Conservation (phyloP, 306 rosid genomes). For the Astragalus glycyphyllos region DNA sequence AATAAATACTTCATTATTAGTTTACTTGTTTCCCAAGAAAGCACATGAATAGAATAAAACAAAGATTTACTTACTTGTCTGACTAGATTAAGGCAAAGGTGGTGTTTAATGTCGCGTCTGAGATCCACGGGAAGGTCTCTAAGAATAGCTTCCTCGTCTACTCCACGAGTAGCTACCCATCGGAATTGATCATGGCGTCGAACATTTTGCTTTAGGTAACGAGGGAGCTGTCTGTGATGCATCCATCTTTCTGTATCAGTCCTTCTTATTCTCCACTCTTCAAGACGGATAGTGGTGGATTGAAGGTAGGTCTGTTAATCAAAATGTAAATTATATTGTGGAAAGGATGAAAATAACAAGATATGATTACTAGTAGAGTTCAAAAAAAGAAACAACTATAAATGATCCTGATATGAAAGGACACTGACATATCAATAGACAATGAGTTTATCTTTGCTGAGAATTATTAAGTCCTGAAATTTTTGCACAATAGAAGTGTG, state of each 20-base stretch:
- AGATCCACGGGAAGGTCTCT: conserved; percentile 60
- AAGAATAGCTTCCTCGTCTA: conserved; percentile 63
- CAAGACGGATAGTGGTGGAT: conserved; percentile 56
- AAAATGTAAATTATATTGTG: conserved; percentile 11
- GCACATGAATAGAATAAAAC: too few relatives aligned
- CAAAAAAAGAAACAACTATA: background rate
- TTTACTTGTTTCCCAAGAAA: conserved; percentile 27
- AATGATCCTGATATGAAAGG: background rate
- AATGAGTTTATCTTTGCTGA: conserved; percentile 1
- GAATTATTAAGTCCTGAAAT: conserved; percentile 2
- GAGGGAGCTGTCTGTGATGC: conserved; percentile 65
- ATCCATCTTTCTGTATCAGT: conserved; percentile 64
- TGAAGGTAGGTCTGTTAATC: conserved; percentile 54
- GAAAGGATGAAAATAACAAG: too few relatives aligned
- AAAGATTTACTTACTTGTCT: conserved; percentile 50
- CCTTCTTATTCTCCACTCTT: conserved; percentile 64
- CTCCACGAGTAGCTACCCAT: conserved; percentile 64
- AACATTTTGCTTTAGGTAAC: conserved; percentile 50
- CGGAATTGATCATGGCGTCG: conserved; percentile 58
- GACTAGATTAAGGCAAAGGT: conserved; percentile 59
- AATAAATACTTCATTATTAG: conserved; percentile 21
- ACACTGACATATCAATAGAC: background rate
- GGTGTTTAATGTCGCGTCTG: conserved; percentile 63
- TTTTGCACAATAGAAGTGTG: conserved; percentile 2
- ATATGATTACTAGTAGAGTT: too few relatives aligned